Evolutionary conservation across 2,329 filamentous ascomycete species (phyloP).

Genomic region (Stachybotrys chartarum): DNA sequence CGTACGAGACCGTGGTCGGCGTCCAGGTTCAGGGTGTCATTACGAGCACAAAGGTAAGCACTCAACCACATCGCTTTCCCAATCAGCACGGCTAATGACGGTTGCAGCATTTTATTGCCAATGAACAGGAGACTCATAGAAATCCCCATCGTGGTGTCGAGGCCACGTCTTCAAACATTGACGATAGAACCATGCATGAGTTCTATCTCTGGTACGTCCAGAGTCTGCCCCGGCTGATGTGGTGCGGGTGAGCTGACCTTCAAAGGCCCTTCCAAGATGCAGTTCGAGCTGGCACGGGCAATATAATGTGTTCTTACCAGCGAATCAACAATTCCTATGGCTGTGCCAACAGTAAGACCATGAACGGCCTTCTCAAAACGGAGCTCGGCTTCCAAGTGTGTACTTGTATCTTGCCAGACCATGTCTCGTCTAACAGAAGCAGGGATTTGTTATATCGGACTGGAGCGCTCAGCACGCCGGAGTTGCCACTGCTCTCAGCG

Average conservation of each 20-base stretch:
- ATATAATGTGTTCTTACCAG: constrained; percentile 64
- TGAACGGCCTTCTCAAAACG: constrained; percentile 61
- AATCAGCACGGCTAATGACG: constrained; percentile 61
- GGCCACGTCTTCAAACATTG: constrained; percentile 54
- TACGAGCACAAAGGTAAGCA: constrained; percentile 33
- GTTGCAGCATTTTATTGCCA: constrained; percentile 58
- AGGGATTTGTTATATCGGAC: constrained; percentile 62
- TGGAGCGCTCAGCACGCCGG: constrained; percentile 59
- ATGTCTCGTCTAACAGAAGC: neutral
- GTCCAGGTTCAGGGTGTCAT: constrained; percentile 23
- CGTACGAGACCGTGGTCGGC: constrained; percentile 36
- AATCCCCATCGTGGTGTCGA: neutral
- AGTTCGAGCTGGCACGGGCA: constrained; percentile 47
- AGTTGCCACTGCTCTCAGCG: constrained; percentile 46
- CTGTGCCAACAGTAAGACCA: constrained; percentile 62
- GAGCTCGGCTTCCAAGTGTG: constrained; percentile 47
- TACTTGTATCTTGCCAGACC: neutral
- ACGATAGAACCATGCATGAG: constrained; percentile 59
- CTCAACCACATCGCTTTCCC: constrained; percentile 50
- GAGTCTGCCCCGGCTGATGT: neutral
- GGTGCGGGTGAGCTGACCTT: neutral
- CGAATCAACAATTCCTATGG: constrained; percentile 65
- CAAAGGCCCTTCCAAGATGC: constrained; percentile 48
- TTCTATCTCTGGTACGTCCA: constrained; percentile 32
- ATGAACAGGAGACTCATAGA: constrained; percentile 52